These are phyloP conservation scores for Artemisia argyi DNA, from an alignment of 129 eudicot genomes.

Conservation along the genomic window DNA sequence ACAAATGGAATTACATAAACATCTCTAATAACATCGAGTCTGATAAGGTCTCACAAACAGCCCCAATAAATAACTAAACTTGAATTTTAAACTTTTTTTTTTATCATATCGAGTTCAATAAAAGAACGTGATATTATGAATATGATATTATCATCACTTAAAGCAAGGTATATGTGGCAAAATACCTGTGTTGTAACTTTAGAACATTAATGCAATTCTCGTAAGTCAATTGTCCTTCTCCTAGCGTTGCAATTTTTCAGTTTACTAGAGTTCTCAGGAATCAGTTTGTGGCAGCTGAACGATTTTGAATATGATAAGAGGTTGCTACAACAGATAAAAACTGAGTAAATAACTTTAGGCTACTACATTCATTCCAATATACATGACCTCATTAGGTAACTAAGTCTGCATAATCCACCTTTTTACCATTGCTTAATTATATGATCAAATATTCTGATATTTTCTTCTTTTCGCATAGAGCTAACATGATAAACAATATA, in stretches of 20 bases:
- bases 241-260: background rate
- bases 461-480: background rate
- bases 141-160: background rate
- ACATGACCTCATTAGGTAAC: background rate
- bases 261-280: slow-evolving; percentile 9
- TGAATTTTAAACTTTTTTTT: background rate
- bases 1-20: slow-evolving; percentile 2
- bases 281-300: slow-evolving; percentile 1
- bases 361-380: slow-evolving; percentile 12
- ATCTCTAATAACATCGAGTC: too few species aligned
- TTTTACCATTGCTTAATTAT: too few species aligned
- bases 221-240: slow-evolving; percentile 1
- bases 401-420: background rate
- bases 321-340: slow-evolving; percentile 17
- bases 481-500: background rate
- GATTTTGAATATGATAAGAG: slow-evolving; percentile 12
- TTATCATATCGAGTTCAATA: background rate
- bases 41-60: background rate
- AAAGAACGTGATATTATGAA: slow-evolving; percentile 11
- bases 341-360: slow-evolving; percentile 9
- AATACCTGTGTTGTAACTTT: slow-evolving; percentile 24
- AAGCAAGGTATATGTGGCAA: slow-evolving; percentile 4
- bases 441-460: background rate
- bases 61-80: background rate
- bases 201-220: slow-evolving; percentile 13